Conservation (phyloP, 2,329 filamentous ascomycete species). For the Neofusicoccum parvum region DNA sequence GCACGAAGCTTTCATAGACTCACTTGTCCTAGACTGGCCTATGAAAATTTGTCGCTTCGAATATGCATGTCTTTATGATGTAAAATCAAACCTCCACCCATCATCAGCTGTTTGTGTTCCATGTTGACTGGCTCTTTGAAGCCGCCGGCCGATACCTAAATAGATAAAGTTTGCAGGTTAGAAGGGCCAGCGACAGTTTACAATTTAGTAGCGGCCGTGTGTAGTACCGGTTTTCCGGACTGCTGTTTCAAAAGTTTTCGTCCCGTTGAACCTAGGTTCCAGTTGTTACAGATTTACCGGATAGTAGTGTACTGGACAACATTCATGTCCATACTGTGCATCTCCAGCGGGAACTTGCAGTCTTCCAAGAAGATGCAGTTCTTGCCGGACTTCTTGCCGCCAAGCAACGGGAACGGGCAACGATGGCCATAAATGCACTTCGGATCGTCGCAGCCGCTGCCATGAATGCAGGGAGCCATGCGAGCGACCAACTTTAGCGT, state of each 20-base stretch:
- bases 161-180: too few relatives aligned
- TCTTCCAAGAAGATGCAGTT: conserved; percentile 60
- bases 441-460: conserved; percentile 58
- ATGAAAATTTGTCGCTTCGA: not conserved
- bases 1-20: not conserved
- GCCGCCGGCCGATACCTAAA: too few relatives aligned
- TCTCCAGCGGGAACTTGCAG: conserved; percentile 60
- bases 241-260: too few relatives aligned
- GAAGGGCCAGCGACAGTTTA: too few relatives aligned
- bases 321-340: conserved; percentile 61
- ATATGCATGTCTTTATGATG: not conserved
- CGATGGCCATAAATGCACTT: conserved; percentile 67
- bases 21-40: not conserved
- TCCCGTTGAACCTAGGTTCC: too few relatives aligned
- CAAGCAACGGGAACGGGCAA: conserved; percentile 54
- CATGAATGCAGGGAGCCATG: conserved; percentile 64
- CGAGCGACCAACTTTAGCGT: conserved; percentile 62
- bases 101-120: too few relatives aligned
- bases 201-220: too few relatives aligned
- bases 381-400: conserved; percentile 48
- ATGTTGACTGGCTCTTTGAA: too few relatives aligned
- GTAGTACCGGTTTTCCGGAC: too few relatives aligned
- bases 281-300: conserved; percentile 24
- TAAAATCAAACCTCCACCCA: not conserved
- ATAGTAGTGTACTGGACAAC: conserved; percentile 55